Conservation (phyloP, 1,139 yeast species). For the Candida neerlandica region DNA sequence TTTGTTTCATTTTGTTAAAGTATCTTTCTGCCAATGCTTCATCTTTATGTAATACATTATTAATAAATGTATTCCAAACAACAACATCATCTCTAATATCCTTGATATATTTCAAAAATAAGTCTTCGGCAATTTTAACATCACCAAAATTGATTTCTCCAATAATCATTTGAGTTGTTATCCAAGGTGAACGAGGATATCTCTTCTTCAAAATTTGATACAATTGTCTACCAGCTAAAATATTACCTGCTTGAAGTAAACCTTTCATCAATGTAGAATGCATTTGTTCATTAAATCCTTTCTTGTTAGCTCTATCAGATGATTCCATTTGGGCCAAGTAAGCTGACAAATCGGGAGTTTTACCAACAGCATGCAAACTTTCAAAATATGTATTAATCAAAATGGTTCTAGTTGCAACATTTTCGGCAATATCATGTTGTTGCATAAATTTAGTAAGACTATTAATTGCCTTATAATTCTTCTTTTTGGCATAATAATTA, state of each 20-base stretch:
- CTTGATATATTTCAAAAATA: constrained; percentile 48
- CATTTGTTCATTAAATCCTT: constrained; percentile 53
- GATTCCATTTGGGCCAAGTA: constrained; percentile 47
- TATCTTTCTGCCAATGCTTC: constrained; percentile 44
- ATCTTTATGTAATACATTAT: constrained; percentile 43
- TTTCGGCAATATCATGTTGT: constrained; percentile 51
- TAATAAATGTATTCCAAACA: constrained; percentile 64
- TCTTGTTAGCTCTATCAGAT: constrained; percentile 39
- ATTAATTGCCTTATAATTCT: constrained; percentile 41
- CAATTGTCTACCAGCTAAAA: constrained; percentile 55
- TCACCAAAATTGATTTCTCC: constrained; percentile 59
- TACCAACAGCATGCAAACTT: constrained; percentile 44
- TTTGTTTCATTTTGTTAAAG: constrained; percentile 31
- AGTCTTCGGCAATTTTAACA: constrained; percentile 46
- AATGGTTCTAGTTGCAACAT: constrained; percentile 67
- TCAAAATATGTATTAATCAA: constrained; percentile 60
- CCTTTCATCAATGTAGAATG: constrained; percentile 60
- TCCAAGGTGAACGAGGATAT: constrained; percentile 34
- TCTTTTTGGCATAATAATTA: constrained; percentile 29
- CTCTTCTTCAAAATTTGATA: constrained; percentile 43
- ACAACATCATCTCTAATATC: constrained; percentile 37
- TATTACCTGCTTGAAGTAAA: constrained; percentile 49
- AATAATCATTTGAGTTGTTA: constrained; percentile 60
- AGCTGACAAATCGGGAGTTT: constrained; percentile 42
- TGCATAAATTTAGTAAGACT: constrained; percentile 44